These are phyloP conservation scores for Xylaria cubensis DNA, from an alignment of 495 filamentous ascomycete species.

Conservation along the genomic window DNA sequence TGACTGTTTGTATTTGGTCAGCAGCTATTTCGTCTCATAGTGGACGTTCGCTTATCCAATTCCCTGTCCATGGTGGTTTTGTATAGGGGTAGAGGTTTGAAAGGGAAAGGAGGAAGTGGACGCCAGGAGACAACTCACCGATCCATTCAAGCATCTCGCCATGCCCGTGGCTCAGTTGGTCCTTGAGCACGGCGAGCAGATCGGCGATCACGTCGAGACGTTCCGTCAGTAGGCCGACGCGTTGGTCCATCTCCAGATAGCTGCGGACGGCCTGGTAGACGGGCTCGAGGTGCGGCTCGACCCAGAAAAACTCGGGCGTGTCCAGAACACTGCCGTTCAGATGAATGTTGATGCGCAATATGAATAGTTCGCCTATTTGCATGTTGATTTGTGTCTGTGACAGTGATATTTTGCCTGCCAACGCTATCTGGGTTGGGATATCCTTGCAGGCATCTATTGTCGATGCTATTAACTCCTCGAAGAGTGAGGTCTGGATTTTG, in stretches of 20 bases:
- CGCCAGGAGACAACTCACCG: slow-evolving; percentile 58
- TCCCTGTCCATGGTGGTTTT: no score
- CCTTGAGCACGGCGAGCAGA: slow-evolving; percentile 90
- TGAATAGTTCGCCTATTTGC: slow-evolving; percentile 98
- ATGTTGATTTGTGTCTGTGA: slow-evolving; percentile 90
- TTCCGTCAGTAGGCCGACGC: slow-evolving; percentile 89
- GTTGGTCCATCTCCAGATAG: slow-evolving; percentile 97
- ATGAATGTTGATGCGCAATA: slow-evolving; percentile 96
- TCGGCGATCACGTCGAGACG: slow-evolving; percentile 93
- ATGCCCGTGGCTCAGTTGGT: slow-evolving; percentile 95
- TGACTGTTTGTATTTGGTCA: slow-evolving; percentile 63
- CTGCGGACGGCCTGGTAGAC: slow-evolving; percentile 93
- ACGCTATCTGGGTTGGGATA: slow-evolving; percentile 86
- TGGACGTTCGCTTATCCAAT: neutral
- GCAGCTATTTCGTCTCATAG: neutral
- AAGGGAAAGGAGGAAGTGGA: neutral
- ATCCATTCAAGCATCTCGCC: slow-evolving; percentile 97
- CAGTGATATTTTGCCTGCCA: slow-evolving; percentile 88
- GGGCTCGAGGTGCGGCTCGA: slow-evolving; percentile 93
- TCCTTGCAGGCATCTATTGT: slow-evolving; percentile 90
- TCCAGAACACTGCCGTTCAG: slow-evolving; percentile 97
- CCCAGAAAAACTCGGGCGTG: slow-evolving; percentile 97
- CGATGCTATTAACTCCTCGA: slow-evolving; percentile 92
- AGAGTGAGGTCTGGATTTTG: slow-evolving; percentile 78
- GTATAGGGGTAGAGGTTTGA: neutral